Percentiles rank a stretch among this genome's conserved stretches.
Evolutionary conservation across 257 asterid species (phyloP).

Genomic region (Ligustrum vulgare): DNA sequence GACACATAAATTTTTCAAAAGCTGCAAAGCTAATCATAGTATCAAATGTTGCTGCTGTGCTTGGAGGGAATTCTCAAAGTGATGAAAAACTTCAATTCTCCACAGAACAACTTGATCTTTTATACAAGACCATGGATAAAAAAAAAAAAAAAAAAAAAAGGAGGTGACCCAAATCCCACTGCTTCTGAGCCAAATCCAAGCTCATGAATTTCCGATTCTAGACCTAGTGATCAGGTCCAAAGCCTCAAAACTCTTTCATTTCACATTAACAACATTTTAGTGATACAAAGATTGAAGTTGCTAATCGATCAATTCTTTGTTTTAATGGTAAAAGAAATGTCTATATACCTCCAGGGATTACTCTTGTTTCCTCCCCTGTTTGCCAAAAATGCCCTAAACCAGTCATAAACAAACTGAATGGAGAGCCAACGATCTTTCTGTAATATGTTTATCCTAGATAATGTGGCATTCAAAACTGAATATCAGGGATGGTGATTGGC

Average conservation of each 20-base stretch:
- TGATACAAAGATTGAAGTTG: not conserved
- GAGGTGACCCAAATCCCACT: not conserved
- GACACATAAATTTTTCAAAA: not conserved
- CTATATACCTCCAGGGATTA: not conserved
- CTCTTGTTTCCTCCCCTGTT: not conserved
- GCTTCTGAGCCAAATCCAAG: not conserved
- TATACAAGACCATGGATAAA: not conserved
- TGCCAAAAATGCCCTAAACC: not conserved
- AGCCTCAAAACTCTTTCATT: not conserved
- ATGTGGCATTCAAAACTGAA: not conserved
- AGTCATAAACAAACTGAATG: not conserved
- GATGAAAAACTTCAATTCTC: not conserved
- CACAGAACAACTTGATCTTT: not conserved
- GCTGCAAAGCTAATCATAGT: not conserved
- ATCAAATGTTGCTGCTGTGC: not conserved
- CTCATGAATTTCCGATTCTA: not conserved
- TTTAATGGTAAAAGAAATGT: not conserved
- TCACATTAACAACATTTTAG: not conserved
- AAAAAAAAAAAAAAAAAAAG: not conserved
- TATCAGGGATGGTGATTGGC: not conserved
- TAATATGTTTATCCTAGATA: not conserved
- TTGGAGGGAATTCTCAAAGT: not conserved
- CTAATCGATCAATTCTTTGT: not conserved
- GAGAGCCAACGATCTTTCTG: not conserved
- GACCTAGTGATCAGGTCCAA: not conserved